Evolutionary conservation across 2,329 filamentous ascomycete species (phyloP).

Genomic region (Nigrospora oryzae): DNA sequence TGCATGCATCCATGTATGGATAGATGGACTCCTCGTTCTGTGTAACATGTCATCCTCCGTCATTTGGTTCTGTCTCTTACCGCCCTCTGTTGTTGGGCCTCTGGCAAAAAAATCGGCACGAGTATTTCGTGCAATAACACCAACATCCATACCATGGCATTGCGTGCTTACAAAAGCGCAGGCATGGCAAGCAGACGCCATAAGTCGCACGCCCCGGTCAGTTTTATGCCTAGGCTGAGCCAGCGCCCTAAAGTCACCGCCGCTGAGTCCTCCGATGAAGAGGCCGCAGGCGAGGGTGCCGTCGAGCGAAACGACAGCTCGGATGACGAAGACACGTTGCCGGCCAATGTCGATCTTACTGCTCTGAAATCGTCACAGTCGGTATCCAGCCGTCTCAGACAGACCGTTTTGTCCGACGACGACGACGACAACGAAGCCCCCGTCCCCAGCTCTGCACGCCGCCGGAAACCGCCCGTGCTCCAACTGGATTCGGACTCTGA

Average conservation of each 20-base stretch:
- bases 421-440: conserved; percentile 13
- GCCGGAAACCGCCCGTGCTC: conserved; percentile 6
- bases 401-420: conserved; percentile 13
- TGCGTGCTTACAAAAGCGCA: not conserved
- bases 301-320: conserved; percentile 10
- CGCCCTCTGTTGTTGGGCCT: too few species aligned
- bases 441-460: conserved; percentile 5
- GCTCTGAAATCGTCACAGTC: conserved; percentile 17
- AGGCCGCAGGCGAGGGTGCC: conserved; percentile 11
- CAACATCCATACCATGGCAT: too few species aligned
- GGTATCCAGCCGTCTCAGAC: conserved; percentile 16
- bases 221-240: conserved; percentile 16
- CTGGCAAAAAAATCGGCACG: too few species aligned
- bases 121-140: too few species aligned
- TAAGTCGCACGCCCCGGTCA: conserved; percentile 6
- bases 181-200: not conserved
- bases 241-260: conserved; percentile 3
- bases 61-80: too few species aligned
- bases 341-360: conserved; percentile 4
- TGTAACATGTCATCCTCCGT: too few species aligned
- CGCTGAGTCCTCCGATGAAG: conserved; percentile 15
- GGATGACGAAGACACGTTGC: conserved; percentile 10
- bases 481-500: conserved; percentile 14
- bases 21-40: too few species aligned
- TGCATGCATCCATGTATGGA: too few species aligned